Base-by-base conservation (phyloP, 208 protist genomes). In the Wallacemonas rigidus region DNA sequence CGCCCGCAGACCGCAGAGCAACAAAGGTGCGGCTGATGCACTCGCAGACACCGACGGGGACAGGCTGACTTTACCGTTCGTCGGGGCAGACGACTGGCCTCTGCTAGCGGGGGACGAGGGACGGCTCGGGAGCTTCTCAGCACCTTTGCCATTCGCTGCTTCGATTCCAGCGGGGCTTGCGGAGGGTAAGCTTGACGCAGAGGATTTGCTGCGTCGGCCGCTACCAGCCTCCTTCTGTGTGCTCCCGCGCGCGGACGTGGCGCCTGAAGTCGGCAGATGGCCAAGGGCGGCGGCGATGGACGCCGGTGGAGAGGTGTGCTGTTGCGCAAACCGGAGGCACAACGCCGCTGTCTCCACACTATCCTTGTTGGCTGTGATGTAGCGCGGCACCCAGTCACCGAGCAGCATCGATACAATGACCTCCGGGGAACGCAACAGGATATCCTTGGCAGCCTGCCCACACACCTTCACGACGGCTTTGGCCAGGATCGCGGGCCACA, bases 401-500 rank as follows among this genome's bases (percentile, higher is more conserved):
- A 91, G 64, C 26, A 97, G 74, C 67, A 67, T 82, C 36, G 81
- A 65, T 7, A 97, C 57, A 17, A 92, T 74, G 2, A 81, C 56
- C 36, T 95, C 84, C 1, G 90, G 89, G 11, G 38, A 60, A 51
- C 67, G 50, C 35, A 57, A 15, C 43, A 43, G 57, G 57, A 56
- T 41, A 17, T 26, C 48, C 11, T 40, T 50, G 4, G 50, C 43
- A 80, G 65, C 3, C 71, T 51, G 51, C 15, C 50, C 64, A 44
- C 86, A 63, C 3, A 76, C 89, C 69, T 95, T 94, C 54, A 97
- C 63, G 17, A 98, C 71, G 12, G 94, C 94, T 72, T 97, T 97
- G 48, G 83, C 90, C 0, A 97, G 69, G 15, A 97, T 48, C 7
- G 91, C 93, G 5, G 92, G 92, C 94, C 94, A 97, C 70, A 97